Percentiles rank a stretch among this genome's conserved stretches.
phyloP scores from a whole-genome alignment of 2,329 filamentous ascomycete genomes.

The Colletotrichum melonis region DNA sequence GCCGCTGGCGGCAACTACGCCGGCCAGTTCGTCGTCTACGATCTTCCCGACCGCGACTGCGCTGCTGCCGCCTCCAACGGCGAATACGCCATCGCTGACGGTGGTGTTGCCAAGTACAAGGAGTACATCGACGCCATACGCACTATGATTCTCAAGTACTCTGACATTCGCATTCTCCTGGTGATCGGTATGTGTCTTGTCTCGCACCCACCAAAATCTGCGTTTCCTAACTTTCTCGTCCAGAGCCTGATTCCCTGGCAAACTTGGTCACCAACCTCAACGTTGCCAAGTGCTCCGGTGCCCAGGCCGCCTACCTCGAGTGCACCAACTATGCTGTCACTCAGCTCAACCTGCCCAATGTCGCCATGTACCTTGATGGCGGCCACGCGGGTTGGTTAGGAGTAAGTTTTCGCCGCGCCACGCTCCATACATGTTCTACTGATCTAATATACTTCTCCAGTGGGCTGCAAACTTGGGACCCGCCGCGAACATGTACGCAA shows the following conservation, averaged over 20 bases:
- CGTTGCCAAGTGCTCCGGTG: constrained; percentile 60
- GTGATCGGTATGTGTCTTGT: constrained; percentile 51
- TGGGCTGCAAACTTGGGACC: constrained; percentile 65
- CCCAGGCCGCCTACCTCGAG: constrained; percentile 60
- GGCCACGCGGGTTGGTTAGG: constrained; percentile 65
- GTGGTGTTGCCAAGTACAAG: constrained; percentile 66
- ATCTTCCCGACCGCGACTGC: constrained; percentile 70
- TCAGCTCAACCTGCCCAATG: constrained; percentile 64
- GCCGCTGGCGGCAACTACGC: constrained; percentile 52
- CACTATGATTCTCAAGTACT: constrained; percentile 53
- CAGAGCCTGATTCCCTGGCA: constrained; percentile 68
- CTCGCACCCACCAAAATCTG: not conserved
- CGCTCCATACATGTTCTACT: no score
- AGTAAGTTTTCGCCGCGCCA: not conserved
- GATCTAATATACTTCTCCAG: constrained; percentile 50
- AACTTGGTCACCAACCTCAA: constrained; percentile 68
- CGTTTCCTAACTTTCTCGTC: constrained; percentile 35
- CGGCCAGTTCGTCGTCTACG: constrained; percentile 65
- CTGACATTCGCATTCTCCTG: constrained; percentile 55
- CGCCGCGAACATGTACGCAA: constrained; percentile 58
- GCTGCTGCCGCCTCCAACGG: constrained; percentile 68
- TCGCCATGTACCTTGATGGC: constrained; percentile 64
- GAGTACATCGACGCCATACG: constrained; percentile 64
- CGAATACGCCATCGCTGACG: constrained; percentile 62
- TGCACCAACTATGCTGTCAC: constrained; percentile 63